These are phyloP conservation scores for Aegilops bicornis DNA, from an alignment of 176 grass and related monocot species.

Conservation along the genomic window DNA sequence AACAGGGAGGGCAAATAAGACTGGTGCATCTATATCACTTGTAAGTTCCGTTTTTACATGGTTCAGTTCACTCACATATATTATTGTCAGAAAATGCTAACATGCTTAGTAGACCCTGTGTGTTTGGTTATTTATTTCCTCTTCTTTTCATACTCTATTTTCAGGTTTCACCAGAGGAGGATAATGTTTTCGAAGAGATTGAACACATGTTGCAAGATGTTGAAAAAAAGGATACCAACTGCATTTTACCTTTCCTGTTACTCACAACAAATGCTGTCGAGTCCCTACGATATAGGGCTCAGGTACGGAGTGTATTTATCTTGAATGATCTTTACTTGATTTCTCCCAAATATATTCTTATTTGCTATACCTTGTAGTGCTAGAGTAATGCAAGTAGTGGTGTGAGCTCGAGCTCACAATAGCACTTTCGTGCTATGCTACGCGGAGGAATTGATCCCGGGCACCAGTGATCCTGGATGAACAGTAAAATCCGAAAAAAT, in stretches of 20 bases:
- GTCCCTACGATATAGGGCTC: slow-evolving; percentile 83
- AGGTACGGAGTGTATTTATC: slow-evolving; percentile 43
- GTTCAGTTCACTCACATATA: slow-evolving; percentile 11
- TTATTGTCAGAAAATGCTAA: slow-evolving; percentile 8
- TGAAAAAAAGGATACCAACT: slow-evolving; percentile 50
- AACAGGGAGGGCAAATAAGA: slow-evolving; percentile 84
- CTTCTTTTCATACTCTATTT: slow-evolving; percentile 20
- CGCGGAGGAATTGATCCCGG: no score
- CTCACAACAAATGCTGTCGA: slow-evolving; percentile 78
- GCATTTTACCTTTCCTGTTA: slow-evolving; percentile 76
- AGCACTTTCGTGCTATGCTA: no score
- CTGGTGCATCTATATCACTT: slow-evolving; percentile 83
- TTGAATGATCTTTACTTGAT: slow-evolving; percentile 18
- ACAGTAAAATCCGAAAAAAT: no score
- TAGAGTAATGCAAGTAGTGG: not conserved
- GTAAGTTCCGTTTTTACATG: slow-evolving; percentile 52
- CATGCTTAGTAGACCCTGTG: not conserved
- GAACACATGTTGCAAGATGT: slow-evolving; percentile 55
- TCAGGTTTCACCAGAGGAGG: slow-evolving; percentile 70
- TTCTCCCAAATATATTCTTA: not conserved
- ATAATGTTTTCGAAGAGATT: slow-evolving; percentile 55
- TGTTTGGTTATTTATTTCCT: slow-evolving; percentile 27
- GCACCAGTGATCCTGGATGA: no score
- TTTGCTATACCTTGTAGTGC: slow-evolving; percentile 27
- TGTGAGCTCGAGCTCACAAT: no score